Evolutionary conservation across 2,329 filamentous ascomycete genomes (phyloP), one percentile per base, ranked within the genome.

Genomic region (Neofusicoccum parvum): DNA sequence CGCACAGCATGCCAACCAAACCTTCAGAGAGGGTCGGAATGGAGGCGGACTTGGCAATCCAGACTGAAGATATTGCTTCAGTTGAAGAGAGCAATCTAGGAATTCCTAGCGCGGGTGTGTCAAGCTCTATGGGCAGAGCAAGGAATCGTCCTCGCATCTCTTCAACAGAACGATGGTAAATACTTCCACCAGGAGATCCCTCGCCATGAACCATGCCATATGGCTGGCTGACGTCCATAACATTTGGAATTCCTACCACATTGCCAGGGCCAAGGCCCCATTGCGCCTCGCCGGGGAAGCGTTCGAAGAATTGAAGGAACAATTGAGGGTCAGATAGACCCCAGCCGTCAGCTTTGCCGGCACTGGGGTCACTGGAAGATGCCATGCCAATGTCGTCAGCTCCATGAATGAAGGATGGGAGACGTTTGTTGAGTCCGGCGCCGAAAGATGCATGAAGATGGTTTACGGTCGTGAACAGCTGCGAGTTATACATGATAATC

Each of bases 141-240:
- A 97, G 80, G 70, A 93, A 94, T 17, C 89, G 88, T 15, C 93
- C 92, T 59, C 90, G 86, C 77, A 89, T 87, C 77, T 96, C 92
- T 53, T 88, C 87, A 1, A 85, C 83, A 10, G 88, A 87, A 39
- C 92, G 90, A 72, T 90, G 96, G 75, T 94, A 95, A 50, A 88
- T 85, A 65, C 90, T 88, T 3, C 94, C 94, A 56, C 92, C 91
- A 0, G 93, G 93, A 65, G 90, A 92, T 1, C 92, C 94, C 80
- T 97, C 92, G 3, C 93, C 94, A 63, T 92, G 89, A 7, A 96
- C 80, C 79, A 94, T 87, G 9, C 94, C 94, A 74, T 91, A 94
- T 9, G 87, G 86, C 71, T 94, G 91, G 73, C 93, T 97, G 41
- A 97, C 87, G 74, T 97, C 94, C 90, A 97, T 94, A 41, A 91